These are phyloP conservation scores for Luzula sylvatica DNA, from an alignment of 176 grass and related monocot species.

Conservation along the genomic window DNA sequence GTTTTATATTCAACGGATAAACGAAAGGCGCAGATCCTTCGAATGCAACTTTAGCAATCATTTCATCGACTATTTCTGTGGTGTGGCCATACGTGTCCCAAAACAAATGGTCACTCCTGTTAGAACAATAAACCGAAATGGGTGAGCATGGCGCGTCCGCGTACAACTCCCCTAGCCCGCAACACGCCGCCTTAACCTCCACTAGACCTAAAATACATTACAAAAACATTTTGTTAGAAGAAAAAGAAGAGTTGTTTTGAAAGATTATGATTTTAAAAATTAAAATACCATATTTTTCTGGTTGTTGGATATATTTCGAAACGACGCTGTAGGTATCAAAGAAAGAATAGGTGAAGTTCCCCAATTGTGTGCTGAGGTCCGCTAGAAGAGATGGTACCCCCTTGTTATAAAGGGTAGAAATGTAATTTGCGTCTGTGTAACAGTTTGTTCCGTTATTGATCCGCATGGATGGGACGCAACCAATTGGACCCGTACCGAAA, in stretches of 20 bases:
- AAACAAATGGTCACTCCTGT: conserved; percentile 35
- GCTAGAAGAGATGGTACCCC: conserved; percentile 25
- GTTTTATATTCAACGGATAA: conserved; percentile 31
- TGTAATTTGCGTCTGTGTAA: conserved; percentile 33
- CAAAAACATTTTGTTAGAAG: not conserved
- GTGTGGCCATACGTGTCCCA: conserved; percentile 64
- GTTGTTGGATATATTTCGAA: conserved; percentile 43
- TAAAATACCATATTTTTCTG: conserved; percentile 32
- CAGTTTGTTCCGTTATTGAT: conserved; percentile 38
- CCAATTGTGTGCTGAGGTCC: conserved; percentile 4
- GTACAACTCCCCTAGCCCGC: conserved; percentile 36
- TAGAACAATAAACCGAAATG: conserved; percentile 22
- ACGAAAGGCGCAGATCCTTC: conserved; percentile 31
- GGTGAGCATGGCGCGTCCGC: conserved; percentile 33
- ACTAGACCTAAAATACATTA: conserved; percentile 22
- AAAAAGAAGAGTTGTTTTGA: not conserved
- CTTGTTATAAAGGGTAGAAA: conserved; percentile 43
- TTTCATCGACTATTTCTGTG: conserved; percentile 29
- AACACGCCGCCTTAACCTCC: conserved; percentile 43
- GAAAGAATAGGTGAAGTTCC: conserved; percentile 49
- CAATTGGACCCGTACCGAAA: conserved; percentile 58
- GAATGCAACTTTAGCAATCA: conserved; percentile 24
- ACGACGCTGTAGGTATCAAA: conserved; percentile 46
- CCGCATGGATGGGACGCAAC: conserved; percentile 51
- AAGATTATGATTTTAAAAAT: not conserved